These are phyloP conservation scores for Colletotrichum sidae DNA, from an alignment of 2,329 filamentous ascomycete species.

Conservation along the genomic window DNA sequence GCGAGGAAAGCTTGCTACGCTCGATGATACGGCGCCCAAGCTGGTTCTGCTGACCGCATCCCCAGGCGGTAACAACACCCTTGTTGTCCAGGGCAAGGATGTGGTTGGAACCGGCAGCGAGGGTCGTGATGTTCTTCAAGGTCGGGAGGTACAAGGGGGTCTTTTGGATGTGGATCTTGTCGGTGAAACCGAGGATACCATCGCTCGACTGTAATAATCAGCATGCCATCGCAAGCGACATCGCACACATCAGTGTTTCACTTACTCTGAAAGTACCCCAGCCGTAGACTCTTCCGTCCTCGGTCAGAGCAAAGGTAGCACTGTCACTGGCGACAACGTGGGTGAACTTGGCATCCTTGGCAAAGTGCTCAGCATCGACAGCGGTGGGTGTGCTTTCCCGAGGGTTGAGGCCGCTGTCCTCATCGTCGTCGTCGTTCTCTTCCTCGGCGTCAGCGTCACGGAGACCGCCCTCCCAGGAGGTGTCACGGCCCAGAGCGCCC, in stretches of 20 bases:
- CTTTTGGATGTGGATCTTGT: slow-evolving; percentile 60
- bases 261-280: slow-evolving; percentile 81
- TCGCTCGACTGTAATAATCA: slow-evolving; percentile 58
- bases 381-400: slow-evolving; percentile 74
- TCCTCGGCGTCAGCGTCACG: slow-evolving; percentile 63
- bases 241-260: too few species aligned
- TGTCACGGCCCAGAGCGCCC: slow-evolving; percentile 82
- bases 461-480: slow-evolving; percentile 72
- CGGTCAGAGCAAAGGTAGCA: slow-evolving; percentile 80
- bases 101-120: slow-evolving; percentile 78
- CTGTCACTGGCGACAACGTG: slow-evolving; percentile 81
- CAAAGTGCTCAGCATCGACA: slow-evolving; percentile 69
- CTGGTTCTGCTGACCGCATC: slow-evolving; percentile 76
- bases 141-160: slow-evolving; percentile 62
- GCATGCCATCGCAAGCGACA: not conserved
- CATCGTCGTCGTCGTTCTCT: slow-evolving; percentile 55
- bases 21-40: slow-evolving; percentile 68
- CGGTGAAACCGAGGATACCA: slow-evolving; percentile 73
- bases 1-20: slow-evolving; percentile 71
- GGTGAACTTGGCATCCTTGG: slow-evolving; percentile 69
- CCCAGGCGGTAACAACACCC: slow-evolving; percentile 77
- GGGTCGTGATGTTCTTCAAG: slow-evolving; percentile 73
- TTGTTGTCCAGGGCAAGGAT: slow-evolving; percentile 74
- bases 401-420: slow-evolving; percentile 77
- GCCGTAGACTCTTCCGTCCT: slow-evolving; percentile 80